Conservation (phyloP, 169 alveolate species). For the Cyclospora cayetanensis region DNA sequence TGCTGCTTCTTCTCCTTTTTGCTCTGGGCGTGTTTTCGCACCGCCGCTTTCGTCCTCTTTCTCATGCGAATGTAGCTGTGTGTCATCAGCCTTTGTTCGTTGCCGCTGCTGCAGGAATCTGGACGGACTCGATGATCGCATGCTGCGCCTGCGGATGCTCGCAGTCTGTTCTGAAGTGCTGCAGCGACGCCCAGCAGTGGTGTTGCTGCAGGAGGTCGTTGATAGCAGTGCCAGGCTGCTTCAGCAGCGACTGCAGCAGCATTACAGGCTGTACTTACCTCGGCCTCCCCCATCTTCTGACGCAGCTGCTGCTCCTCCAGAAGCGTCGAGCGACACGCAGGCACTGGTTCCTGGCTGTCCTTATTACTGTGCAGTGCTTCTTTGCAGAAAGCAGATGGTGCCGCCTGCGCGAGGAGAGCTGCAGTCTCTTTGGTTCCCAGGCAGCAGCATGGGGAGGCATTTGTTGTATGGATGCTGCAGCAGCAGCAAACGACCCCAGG, state of each 20-base stretch:
- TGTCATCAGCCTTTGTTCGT: background rate
- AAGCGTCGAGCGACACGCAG: background rate
- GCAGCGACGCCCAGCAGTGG: constrained; percentile 62
- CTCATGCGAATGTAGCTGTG: no score
- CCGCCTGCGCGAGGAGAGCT: constrained; percentile 21
- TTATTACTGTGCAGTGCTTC: constrained; percentile 54
- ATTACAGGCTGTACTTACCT: constrained; percentile 32
- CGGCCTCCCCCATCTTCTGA: background rate
- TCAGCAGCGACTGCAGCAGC: constrained; percentile 33
- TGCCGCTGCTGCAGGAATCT: constrained; percentile 52
- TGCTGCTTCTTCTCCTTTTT: background rate
- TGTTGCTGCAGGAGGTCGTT: constrained; percentile 58
- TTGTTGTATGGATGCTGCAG: constrained; percentile 56
- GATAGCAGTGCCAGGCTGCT: constrained; percentile 16
- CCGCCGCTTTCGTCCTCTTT: background rate
- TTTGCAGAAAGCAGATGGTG: constrained; percentile 60
- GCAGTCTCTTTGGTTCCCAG: constrained; percentile 58
- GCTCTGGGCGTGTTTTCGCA: background rate
- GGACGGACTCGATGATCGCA: constrained; percentile 49
- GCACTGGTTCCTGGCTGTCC: constrained; percentile 43
- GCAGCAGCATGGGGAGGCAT: constrained; percentile 69
- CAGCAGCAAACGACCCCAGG: constrained; percentile 58
- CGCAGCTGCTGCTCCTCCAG: background rate
- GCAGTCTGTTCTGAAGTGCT: background rate
- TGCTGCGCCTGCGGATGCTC: constrained; percentile 53